Conservation (phyloP, 108 stramenopile genomes). For the Cylindrotheca closterium region DNA sequence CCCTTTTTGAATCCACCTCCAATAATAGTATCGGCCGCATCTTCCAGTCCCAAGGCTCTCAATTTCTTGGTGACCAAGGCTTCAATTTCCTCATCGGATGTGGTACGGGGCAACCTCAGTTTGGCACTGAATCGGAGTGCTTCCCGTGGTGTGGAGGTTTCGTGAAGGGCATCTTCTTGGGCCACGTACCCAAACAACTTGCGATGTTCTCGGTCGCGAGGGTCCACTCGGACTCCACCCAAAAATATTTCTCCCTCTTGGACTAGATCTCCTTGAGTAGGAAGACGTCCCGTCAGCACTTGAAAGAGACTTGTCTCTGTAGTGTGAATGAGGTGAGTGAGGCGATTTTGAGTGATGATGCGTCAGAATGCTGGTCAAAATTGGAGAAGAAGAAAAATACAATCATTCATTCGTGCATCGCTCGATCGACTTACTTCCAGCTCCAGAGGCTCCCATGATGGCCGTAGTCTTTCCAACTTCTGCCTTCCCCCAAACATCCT, state of each 20-base stretch:
- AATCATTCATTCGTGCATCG: too few species aligned
- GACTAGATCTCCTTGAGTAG: slow-evolving; percentile 4
- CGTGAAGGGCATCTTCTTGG: slow-evolving; percentile 67
- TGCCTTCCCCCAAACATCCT: slow-evolving; percentile 46
- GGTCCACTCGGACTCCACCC: slow-evolving; percentile 41
- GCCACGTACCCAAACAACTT: slow-evolving; percentile 69
- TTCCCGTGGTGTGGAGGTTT: slow-evolving; percentile 70
- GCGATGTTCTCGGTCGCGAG: slow-evolving; percentile 39
- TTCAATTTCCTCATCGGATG: slow-evolving; percentile 52
- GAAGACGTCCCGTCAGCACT: slow-evolving; percentile 56
- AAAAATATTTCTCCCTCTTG: slow-evolving; percentile 38
- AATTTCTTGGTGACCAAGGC: slow-evolving; percentile 62
- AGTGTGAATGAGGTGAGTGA: slow-evolving; percentile 26
- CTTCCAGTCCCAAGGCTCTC: slow-evolving; percentile 49
- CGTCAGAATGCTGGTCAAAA: too few species aligned
- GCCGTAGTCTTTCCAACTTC: slow-evolving; percentile 48
- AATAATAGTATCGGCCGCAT: slow-evolving; percentile 54
- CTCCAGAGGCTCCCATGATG: slow-evolving; percentile 57
- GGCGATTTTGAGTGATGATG: not conserved
- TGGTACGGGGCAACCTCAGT: slow-evolving; percentile 49
- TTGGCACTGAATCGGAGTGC: slow-evolving; percentile 70
- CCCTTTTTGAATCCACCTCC: slow-evolving; percentile 45
- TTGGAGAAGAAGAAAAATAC: too few species aligned
- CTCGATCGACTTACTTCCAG: not conserved
- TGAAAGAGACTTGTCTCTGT: slow-evolving; percentile 62